These are phyloP conservation scores for Xylaria scruposa DNA, from an alignment of 495 filamentous ascomycete genomes.

Conservation along the genomic window DNA sequence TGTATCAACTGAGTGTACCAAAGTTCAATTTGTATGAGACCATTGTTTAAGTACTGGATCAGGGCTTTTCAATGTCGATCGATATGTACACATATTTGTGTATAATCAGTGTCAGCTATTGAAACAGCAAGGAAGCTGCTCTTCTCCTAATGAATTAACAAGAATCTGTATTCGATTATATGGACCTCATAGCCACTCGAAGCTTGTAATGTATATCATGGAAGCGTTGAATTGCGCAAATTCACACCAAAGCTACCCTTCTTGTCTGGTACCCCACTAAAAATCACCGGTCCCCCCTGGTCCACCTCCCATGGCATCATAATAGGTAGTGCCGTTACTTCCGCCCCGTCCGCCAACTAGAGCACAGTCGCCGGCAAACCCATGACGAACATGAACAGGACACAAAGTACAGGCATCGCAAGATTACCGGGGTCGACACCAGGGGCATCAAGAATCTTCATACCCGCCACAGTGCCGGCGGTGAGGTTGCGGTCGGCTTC, in stretches of 20 bases:
- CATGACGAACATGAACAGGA: constrained; percentile 16
- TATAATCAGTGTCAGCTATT: background rate
- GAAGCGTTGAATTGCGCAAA: background rate
- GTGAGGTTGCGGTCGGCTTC: constrained; percentile 44
- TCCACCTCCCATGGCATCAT: background rate
- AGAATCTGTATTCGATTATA: background rate
- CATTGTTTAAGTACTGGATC: background rate
- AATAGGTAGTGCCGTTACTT: background rate
- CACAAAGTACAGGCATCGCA: constrained; percentile 10
- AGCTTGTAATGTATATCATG: background rate
- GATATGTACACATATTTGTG: background rate
- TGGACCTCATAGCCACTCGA: background rate
- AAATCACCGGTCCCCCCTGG: background rate
- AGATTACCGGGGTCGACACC: constrained; percentile 15
- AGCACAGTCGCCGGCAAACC: constrained; percentile 12
- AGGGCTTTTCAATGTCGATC: background rate
- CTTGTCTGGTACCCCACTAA: background rate
- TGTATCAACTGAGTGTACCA: constrained; percentile 4
- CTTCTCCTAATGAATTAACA: background rate
- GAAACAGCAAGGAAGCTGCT: background rate
- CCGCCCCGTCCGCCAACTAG: background rate
- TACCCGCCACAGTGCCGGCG: constrained; percentile 33
- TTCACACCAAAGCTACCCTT: background rate
- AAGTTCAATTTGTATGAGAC: constrained; percentile 12
- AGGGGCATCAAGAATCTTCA: constrained; percentile 23